A percentile compares a stretch with the other conserved stretches of the same genome.
Conservation (phyloP, 345 rosid genomes). For the Pistacia integerrima region DNA sequence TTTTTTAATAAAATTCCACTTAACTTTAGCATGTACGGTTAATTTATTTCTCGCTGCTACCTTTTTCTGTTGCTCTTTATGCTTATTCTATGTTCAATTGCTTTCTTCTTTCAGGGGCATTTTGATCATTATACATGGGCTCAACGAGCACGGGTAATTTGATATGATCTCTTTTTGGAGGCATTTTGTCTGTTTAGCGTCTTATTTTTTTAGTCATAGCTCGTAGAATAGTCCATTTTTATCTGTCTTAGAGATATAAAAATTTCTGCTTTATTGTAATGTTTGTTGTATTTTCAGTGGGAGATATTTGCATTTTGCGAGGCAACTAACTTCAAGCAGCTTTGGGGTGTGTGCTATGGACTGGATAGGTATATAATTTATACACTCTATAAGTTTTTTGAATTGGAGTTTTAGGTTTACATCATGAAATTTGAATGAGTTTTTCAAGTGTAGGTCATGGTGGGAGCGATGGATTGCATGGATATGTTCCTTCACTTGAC, state of each 20-base stretch:
- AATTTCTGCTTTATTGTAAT: background rate
- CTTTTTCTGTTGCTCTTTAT: background rate
- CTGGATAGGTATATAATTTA: constrained; percentile 69
- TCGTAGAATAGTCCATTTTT: background rate
- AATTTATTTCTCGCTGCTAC: background rate
- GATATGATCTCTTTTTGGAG: background rate
- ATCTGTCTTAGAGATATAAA: background rate
- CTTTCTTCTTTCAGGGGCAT: constrained; percentile 65
- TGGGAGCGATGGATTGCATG: constrained; percentile 99
- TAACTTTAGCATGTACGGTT: constrained; percentile 20
- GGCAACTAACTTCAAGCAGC: constrained; percentile 66
- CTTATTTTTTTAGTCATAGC: background rate
- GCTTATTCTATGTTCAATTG: constrained; percentile 2
- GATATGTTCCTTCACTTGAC: constrained; percentile 97
- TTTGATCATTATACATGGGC: constrained; percentile 83
- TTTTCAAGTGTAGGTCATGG: constrained; percentile 73
- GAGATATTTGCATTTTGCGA: constrained; percentile 88
- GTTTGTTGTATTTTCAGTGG: constrained; percentile 51
- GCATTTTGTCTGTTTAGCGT: background rate
- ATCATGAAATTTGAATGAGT: background rate
- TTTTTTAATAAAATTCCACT: background rate
- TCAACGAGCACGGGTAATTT: constrained; percentile 91
- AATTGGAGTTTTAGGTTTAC: constrained; percentile 7
- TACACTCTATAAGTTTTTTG: background rate
- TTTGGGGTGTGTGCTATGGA: constrained; percentile 95